These are phyloP conservation scores for Geotrichum ghanense DNA, from an alignment of 805 yeast species.

Conservation along the genomic window DNA sequence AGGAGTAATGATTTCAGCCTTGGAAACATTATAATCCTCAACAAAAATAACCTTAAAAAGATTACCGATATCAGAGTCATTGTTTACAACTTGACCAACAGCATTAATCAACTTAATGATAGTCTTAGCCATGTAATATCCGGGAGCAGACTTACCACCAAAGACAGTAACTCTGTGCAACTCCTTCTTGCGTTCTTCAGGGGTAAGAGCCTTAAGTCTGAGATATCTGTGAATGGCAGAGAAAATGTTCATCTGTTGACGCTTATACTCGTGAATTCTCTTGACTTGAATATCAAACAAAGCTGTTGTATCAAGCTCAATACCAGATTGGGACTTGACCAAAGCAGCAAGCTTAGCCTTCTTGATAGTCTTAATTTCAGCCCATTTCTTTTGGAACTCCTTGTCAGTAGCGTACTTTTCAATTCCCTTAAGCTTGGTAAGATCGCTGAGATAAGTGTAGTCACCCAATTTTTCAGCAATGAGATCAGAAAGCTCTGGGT, in stretches of 20 bases:
- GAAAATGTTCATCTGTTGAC: constrained; percentile 87
- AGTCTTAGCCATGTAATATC: constrained; percentile 88
- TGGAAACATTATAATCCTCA: constrained; percentile 89
- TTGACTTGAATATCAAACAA: constrained; percentile 88
- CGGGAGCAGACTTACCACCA: constrained; percentile 98
- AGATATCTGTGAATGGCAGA: constrained; percentile 80
- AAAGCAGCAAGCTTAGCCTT: constrained; percentile 56
- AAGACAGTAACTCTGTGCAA: constrained; percentile 70
- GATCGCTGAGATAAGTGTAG: constrained; percentile 56
- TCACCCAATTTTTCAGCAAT: constrained; percentile 55
- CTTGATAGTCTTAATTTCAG: constrained; percentile 54
- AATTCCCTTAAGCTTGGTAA: constrained; percentile 54
- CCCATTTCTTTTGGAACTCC: constrained; percentile 62
- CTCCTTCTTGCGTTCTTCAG: constrained; percentile 48
- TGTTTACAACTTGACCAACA: constrained; percentile 71
- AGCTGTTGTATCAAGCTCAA: constrained; percentile 59
- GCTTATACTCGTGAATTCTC: constrained; percentile 90
- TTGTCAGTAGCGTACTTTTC: constrained; percentile 57
- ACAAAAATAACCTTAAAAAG: constrained; percentile 76
- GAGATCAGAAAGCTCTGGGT: constrained; percentile 65
- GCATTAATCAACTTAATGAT: constrained; percentile 77
- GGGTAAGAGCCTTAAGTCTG: constrained; percentile 55
- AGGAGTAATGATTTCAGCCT: constrained; percentile 84
- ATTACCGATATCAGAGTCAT: constrained; percentile 62
- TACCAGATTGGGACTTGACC: constrained; percentile 51